Evolutionary conservation across 768 basidiomycete genomes (phyloP), one percentile per base, ranked within the genome.

Genomic region (Podaxis mareebaensis): DNA sequence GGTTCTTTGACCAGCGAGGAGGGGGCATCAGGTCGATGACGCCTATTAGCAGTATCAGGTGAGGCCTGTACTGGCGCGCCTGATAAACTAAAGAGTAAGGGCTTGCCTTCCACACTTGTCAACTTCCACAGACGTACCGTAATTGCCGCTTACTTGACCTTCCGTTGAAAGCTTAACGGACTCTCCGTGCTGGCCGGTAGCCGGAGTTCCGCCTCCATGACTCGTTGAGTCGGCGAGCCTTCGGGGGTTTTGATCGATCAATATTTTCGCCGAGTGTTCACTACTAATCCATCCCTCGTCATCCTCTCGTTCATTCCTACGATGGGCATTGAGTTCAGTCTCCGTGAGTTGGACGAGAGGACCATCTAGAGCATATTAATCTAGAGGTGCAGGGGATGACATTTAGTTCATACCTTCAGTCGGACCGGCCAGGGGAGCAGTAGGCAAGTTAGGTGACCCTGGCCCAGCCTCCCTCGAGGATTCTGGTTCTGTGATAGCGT

Each of bases 251-350:
- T 49, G 58, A 22, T 44, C 20, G n/a, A 17, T 5, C 28, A 12
- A 26, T 5, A 15, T 7, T 33, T 55, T 46, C 28, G 30, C 15
- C 8, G 44, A 15, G 12, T 17, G 40, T 24, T 20, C 48, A 51
- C 17, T 51, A 4, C 54, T 56, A 13, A 63, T 46, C 61, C 61
- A 63, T 11, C 61, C 61, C 20, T 46, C 61, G 12, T 10, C 15
- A 44, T 53, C 60, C 15, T 55, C 61, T 36, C 20, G 53, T 22
- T 48, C 40, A 33, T 17, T 7, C 26, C 33, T 54, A 11, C n/a
- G 17, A 15, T 28, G 57, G 0, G 12, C 26, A 17, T 10, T 20
- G 15, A 10, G 20, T 0, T 20, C 44, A 0, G 44, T 8, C 15
- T n/a, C 44, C 20, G n/a, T 3, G 20, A n/a, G 17, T 17, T 46